Evolutionary conservation across 2,329 filamentous ascomycete species (phyloP), one percentile per base, ranked within the genome.

Genomic region (Scolecobasidium constrictum): DNA sequence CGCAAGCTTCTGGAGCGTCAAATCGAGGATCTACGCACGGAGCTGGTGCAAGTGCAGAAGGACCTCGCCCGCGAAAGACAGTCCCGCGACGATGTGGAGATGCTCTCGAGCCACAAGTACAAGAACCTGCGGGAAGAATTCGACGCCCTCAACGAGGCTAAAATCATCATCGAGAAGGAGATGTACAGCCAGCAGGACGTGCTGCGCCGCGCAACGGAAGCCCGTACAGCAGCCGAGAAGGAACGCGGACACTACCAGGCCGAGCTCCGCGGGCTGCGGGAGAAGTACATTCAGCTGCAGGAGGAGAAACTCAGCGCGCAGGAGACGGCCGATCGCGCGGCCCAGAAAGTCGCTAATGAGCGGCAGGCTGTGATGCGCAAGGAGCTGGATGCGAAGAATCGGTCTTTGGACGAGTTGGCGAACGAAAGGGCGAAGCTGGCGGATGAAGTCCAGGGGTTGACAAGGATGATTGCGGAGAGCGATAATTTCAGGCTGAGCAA

Each of bases 111-210:
- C 52, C 88, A 94, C 64, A 93, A 92, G 58, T 85, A 81, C 53
- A 72, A 83, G 35, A 77, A 81, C 40, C 69, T 98, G 47, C 81
- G 88, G 57, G 80, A 88, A 19, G 87, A 96, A 50, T 94, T 80
- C 52, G 81, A 93, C 39, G 76, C 78, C 23, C 71, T 96, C 23
- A 94, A 94, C 53, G 87, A 95, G 49, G 81, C 86, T 20, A 98
- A 98, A 62, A 94, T 95, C 53, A 94, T 81, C 37, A 94, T 98
- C 49, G 90, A 98, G 62, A 96, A 95, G 61, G 90, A 96, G 62
- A 81, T 98, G 59, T 96, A 96, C 58, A 82, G 85, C 4, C 90
- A 96, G 56, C 88, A 95, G 60, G 90, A 98, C 56, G 83, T 85
- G 9, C 74, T 95, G 36, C 79, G 92, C 28, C 78, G 90, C 43